Conservation (phyloP, 1,139 yeast genomes). For the Pichia sp. region DNA sequence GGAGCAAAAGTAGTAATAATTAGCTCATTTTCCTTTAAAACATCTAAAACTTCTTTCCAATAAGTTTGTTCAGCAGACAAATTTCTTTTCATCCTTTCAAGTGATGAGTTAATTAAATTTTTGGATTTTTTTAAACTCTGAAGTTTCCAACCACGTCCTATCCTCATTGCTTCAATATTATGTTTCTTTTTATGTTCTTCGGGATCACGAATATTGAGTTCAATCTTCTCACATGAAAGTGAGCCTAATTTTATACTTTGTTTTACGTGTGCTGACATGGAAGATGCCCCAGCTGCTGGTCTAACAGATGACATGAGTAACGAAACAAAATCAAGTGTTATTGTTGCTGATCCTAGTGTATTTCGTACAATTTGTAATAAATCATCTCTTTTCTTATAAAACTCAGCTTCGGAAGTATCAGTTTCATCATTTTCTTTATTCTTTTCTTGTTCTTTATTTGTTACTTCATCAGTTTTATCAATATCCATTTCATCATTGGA, state of each 20-base stretch:
- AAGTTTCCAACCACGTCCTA: conserved; percentile 84
- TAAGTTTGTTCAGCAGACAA: conserved; percentile 59
- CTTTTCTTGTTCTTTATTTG: neutral
- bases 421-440: neutral
- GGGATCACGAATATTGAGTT: conserved; percentile 4
- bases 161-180: conserved; percentile 10
- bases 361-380: conserved; percentile 29
- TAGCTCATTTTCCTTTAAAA: conserved; percentile 60
- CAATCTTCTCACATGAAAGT: conserved; percentile 57
- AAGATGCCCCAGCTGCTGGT: conserved; percentile 78
- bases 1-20: conserved; percentile 55
- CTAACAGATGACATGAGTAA: conserved; percentile 72
- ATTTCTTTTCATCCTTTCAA: conserved; percentile 46
- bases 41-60: conserved; percentile 58
- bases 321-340: conserved; percentile 83
- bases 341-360: conserved; percentile 84
- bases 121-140: conserved; percentile 59
- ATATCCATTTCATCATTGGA: neutral
- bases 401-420: neutral
- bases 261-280: conserved; percentile 83
- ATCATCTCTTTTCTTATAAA: conserved; percentile 11
- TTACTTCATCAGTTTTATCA: neutral
- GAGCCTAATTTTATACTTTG: conserved; percentile 78
- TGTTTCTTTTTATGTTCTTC: conserved; percentile 26
- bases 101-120: conserved; percentile 44